phyloP scores from a whole-genome alignment of 768 basidiomycete species.

The Chalciporus piperatus region DNA sequence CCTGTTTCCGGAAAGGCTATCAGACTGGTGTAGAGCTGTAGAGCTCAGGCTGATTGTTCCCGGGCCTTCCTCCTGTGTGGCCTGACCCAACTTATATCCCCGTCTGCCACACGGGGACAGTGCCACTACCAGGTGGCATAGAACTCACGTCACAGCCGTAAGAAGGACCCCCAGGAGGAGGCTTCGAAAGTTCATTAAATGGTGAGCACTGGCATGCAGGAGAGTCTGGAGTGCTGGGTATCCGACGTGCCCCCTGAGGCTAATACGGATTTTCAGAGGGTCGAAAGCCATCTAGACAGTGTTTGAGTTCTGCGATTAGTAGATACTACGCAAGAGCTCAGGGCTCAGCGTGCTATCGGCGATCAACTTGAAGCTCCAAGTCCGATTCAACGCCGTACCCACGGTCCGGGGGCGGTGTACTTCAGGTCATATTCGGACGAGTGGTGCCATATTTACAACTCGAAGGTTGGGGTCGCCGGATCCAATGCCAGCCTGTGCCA shows the following conservation, averaged over 20 bases:
- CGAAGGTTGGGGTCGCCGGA: too few species aligned
- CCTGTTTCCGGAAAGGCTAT: not conserved
- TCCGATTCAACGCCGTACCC: too few species aligned
- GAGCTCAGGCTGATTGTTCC: slow-evolving; percentile 3
- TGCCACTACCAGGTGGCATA: slow-evolving; percentile 27
- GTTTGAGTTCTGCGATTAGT: too few species aligned
- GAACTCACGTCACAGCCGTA: slow-evolving; percentile 21
- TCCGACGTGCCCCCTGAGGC: not conserved
- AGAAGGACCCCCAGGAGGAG: slow-evolving; percentile 15
- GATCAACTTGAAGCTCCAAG: too few species aligned
- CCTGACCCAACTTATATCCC: slow-evolving; percentile 17
- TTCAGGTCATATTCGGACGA: too few species aligned
- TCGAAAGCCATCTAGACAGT: not conserved
- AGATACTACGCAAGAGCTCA: too few species aligned
- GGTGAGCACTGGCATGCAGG: slow-evolving; percentile 11
- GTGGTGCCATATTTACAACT: too few species aligned
- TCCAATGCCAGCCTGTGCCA: not conserved
- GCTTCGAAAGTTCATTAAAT: slow-evolving; percentile 4
- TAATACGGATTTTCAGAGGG: slow-evolving; percentile 5
- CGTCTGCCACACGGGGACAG: slow-evolving; percentile 24
- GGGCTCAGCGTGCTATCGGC: too few species aligned
- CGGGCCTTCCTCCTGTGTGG: not conserved
- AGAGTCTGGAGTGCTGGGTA: too few species aligned
- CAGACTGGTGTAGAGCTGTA: slow-evolving; percentile 5
- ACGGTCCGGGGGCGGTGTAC: too few species aligned